Evolutionary conservation across 2,329 filamentous ascomycete species (phyloP).

Genomic region (Coniochaeta ligniaria): DNA sequence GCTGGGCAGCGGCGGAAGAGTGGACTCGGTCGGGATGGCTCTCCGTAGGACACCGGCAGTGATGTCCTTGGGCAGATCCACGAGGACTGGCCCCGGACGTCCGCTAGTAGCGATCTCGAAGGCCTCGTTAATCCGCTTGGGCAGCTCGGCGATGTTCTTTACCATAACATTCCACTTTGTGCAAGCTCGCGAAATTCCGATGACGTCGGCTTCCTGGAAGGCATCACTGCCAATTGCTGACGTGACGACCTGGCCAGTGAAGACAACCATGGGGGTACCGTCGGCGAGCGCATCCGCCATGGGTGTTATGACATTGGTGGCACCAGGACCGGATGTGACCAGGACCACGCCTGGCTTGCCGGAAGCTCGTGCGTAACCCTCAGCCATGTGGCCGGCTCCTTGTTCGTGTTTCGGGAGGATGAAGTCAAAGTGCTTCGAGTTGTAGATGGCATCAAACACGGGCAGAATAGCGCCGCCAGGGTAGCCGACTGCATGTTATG

Average conservation of each 20-base stretch:
- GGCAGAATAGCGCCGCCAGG: slow-evolving; percentile 94
- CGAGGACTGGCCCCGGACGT: slow-evolving; percentile 86
- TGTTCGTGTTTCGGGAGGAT: slow-evolving; percentile 94
- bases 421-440: slow-evolving; percentile 94
- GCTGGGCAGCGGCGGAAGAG: slow-evolving; percentile 74
- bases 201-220: slow-evolving; percentile 93
- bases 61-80: slow-evolving; percentile 94
- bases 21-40: slow-evolving; percentile 71
- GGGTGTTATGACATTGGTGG: slow-evolving; percentile 92
- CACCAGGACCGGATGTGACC: slow-evolving; percentile 92
- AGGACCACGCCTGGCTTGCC: slow-evolving; percentile 93
- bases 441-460: slow-evolving; percentile 98
- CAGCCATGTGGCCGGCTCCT: slow-evolving; percentile 96
- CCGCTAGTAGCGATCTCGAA: slow-evolving; percentile 97
- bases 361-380: slow-evolving; percentile 90
- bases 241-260: slow-evolving; percentile 87
- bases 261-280: slow-evolving; percentile 92
- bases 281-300: slow-evolving; percentile 96
- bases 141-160: slow-evolving; percentile 88
- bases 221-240: slow-evolving; percentile 88
- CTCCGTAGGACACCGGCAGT: slow-evolving; percentile 77
- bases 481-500: slow-evolving; percentile 60
- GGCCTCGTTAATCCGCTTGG: slow-evolving; percentile 90
- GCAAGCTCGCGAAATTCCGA: slow-evolving; percentile 89
- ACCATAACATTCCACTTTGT: slow-evolving; percentile 99